Evolutionary conservation across 306 rosid genomes (phyloP), one percentile per base, ranked within the genome.

Genomic region (Amphicarpaea edgeworthii): DNA sequence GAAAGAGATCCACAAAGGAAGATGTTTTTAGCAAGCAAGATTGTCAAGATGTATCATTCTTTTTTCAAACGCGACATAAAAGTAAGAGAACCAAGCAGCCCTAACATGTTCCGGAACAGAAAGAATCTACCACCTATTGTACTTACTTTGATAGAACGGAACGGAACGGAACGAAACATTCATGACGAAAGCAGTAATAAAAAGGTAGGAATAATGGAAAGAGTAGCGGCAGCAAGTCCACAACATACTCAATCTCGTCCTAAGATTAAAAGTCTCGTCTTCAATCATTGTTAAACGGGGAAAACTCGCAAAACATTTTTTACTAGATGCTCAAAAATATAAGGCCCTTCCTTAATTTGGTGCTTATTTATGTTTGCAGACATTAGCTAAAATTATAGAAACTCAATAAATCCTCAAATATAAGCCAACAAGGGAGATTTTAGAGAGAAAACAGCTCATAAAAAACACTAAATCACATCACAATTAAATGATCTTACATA

Each of bases 391-490:
- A 38, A 68, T 49, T 40, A 71, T 65, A 42, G 2, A 54, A 72
- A 68, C 72, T 70, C n/a, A 20, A 10, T 24, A 75, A 59, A 46
- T 32, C 38, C 51, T 28, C 32, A 28, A 28, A 54, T 61, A 70
- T 45, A n/a, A 24, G 34, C 59, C 57, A 46, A 68, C 26, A 41
- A 46, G 79, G 68, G 34, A 69, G 63, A 34, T 26, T 28, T 28
- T 11, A n/a, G 64, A 28, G 72, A 40, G 51, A 41, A 53, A 70
- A 74, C 19, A 74, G 72, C 86, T 82, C 75, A 63, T 59, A 40
- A 80, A 66, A 81, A 79, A 59, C 87, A 75, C 87, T 84, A 78
- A 63, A 75, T 72, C 86, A 83, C 65, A 79, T 88, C 82, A 40
- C 79, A 73, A 75, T 70, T 67, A 85, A 51, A 61, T 16, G 49